Percentiles rank a stretch among this genome's conserved stretches.
phyloP scores from a whole-genome alignment of 306 rosid species.

The Quercus bicolor region DNA sequence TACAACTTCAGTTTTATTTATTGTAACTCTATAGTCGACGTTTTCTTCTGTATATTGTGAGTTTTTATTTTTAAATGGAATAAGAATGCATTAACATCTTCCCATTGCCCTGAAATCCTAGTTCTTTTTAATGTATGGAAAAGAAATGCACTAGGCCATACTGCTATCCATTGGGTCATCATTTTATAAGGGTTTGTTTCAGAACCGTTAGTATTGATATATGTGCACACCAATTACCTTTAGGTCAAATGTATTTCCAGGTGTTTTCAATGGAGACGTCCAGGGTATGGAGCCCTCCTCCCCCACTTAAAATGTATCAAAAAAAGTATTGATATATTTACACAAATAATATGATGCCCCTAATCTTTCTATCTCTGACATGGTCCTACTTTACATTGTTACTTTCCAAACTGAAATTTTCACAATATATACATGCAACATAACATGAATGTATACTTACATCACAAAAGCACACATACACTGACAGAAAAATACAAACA shows the following conservation, averaged over 20 bases:
- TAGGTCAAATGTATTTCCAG: too few relatives aligned
- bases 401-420: neutral
- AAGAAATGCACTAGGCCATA: neutral
- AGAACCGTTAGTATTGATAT: neutral
- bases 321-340: neutral
- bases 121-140: neutral
- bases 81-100: neutral
- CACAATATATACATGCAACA: neutral
- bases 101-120: neutral
- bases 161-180: neutral
- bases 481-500: neutral
- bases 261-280: too few relatives aligned
- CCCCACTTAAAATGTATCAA: too few relatives aligned
- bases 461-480: neutral
- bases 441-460: neutral
- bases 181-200: neutral
- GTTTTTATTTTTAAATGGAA: neutral
- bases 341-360: too few relatives aligned
- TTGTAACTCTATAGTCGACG: neutral
- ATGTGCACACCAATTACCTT: neutral
- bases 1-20: neutral
- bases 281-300: too few relatives aligned
- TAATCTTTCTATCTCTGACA: too few relatives aligned
- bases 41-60: neutral
- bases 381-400: too few relatives aligned